A percentile compares a stretch with the other conserved stretches of the same genome.
Evolutionary conservation across 768 basidiomycete species (phyloP).

Genomic region (Serendipita sp.): DNA sequence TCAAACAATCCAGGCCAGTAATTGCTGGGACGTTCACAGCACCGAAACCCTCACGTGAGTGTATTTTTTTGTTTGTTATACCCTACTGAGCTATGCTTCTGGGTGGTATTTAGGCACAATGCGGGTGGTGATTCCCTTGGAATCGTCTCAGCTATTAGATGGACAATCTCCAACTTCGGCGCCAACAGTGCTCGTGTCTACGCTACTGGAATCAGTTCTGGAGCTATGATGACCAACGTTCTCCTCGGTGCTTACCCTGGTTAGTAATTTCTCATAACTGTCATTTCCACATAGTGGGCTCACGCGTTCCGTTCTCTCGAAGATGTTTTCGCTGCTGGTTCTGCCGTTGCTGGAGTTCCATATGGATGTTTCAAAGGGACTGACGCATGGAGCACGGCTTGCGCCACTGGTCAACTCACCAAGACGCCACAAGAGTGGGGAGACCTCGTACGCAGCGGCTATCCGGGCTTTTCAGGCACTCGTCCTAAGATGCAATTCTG

Average conservation of each 20-base stretch:
- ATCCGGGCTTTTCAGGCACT: slow-evolving; percentile 35
- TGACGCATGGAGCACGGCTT: no score
- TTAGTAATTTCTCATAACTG: neutral
- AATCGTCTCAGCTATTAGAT: slow-evolving; percentile 32
- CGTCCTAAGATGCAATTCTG: slow-evolving; percentile 37
- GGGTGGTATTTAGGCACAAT: slow-evolving; percentile 21
- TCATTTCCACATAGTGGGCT: no score
- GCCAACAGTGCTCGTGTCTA: slow-evolving; percentile 32
- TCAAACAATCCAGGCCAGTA: slow-evolving; percentile 13
- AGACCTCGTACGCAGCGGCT: slow-evolving; percentile 29
- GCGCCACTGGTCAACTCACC: slow-evolving; percentile 24
- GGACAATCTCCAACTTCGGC: slow-evolving; percentile 31
- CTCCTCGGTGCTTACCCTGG: slow-evolving; percentile 34
- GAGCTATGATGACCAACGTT: slow-evolving; percentile 47
- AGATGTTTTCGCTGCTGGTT: no score
- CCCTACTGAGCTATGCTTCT: neutral
- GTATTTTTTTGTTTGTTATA: neutral
- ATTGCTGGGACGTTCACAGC: slow-evolving; percentile 27
- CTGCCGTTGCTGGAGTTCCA: no score
- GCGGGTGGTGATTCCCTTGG: slow-evolving; percentile 38
- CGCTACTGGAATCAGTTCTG: slow-evolving; percentile 35
- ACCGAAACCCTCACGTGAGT: slow-evolving; percentile 28
- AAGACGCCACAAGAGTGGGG: slow-evolving; percentile 33
- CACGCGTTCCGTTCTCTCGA: no score
- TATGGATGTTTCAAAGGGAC: no score